These are phyloP conservation scores for Dillenia turbinata DNA, from an alignment of 164 flowering plant genomes.

Conservation along the genomic window DNA sequence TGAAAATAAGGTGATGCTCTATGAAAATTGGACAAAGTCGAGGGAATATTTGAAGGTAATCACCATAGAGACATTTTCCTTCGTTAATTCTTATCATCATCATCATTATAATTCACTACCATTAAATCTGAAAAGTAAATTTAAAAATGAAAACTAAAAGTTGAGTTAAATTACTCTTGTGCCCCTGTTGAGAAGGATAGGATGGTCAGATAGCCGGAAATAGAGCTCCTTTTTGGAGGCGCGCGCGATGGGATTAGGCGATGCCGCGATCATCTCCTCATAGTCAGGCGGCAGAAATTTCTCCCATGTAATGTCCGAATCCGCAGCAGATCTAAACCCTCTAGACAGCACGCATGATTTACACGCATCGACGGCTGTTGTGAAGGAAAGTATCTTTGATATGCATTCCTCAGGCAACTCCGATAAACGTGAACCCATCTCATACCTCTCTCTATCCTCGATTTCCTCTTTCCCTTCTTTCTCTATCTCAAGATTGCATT, in stretches of 20 bases:
- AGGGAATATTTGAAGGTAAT: too few species aligned
- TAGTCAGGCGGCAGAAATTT: slow-evolving; percentile 38
- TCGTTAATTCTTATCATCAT: too few species aligned
- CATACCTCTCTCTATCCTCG: not conserved
- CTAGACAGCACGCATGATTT: slow-evolving; percentile 25
- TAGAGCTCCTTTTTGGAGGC: slow-evolving; percentile 39
- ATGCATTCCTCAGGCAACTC: slow-evolving; percentile 36
- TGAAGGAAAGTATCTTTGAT: slow-evolving; percentile 22
- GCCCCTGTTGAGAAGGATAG: slow-evolving; percentile 31
- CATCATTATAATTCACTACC: too few species aligned
- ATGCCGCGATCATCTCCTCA: slow-evolving; percentile 13
- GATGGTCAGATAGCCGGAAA: slow-evolving; percentile 17
- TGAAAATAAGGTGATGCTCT: too few species aligned
- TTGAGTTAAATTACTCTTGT: slow-evolving; percentile 23
- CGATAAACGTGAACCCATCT: not conserved
- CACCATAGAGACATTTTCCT: too few species aligned
- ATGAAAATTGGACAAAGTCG: too few species aligned
- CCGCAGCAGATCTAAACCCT: slow-evolving; percentile 21
- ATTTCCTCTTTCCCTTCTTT: not conserved
- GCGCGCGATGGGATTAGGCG: slow-evolving; percentile 2
- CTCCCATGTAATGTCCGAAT: slow-evolving; percentile 39
- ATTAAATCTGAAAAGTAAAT: too few species aligned
- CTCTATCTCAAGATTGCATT: not conserved
- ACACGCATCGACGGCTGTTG: slow-evolving; percentile 37
- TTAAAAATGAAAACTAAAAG: not conserved